Percentiles rank a stretch among this genome's conserved stretches.
These are phyloP conservation scores for Claviceps sp. DNA, from an alignment of 2,329 filamentous ascomycete species.

Conservation along the genomic window DNA sequence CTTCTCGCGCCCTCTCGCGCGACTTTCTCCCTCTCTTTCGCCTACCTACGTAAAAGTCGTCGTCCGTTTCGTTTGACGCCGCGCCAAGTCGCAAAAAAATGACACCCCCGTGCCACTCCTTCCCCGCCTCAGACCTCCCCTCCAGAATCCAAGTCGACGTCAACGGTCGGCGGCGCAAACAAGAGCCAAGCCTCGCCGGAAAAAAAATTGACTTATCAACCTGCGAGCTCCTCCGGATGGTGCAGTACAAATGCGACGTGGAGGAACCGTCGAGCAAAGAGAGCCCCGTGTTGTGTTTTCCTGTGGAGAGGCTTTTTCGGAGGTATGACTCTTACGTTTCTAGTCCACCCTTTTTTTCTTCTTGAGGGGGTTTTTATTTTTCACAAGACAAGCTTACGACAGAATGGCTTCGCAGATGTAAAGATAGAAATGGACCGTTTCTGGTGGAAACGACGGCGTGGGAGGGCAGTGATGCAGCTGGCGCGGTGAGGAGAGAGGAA, in stretches of 20 bases:
- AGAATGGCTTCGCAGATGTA: conserved; percentile 26
- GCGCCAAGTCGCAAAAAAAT: conserved; percentile 21
- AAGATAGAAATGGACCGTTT: conserved; percentile 42
- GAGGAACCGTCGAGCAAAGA: conserved; percentile 30
- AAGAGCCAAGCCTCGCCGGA: conserved; percentile 18
- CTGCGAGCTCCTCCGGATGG: conserved; percentile 43
- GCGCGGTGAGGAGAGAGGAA: background rate
- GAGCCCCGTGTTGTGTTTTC: conserved; percentile 40
- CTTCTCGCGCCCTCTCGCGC: too few relatives aligned
- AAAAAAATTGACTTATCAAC: conserved; percentile 35
- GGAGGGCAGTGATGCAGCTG: conserved; percentile 29
- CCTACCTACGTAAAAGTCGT: too few relatives aligned
- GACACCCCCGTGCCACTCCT: conserved; percentile 44
- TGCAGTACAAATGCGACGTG: conserved; percentile 49
- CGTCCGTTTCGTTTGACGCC: too few relatives aligned
- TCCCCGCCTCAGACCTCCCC: conserved; percentile 38
- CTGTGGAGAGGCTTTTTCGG: conserved; percentile 46
- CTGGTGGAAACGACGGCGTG: conserved; percentile 51
- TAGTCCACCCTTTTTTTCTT: background rate
- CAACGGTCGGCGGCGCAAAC: conserved; percentile 40
- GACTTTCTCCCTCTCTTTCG: too few relatives aligned
- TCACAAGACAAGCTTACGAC: background rate
- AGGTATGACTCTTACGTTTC: conserved; percentile 29
- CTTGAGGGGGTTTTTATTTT: background rate
- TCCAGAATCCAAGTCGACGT: conserved; percentile 33